Base-by-base conservation (phyloP, 2,329 filamentous ascomycete species). In the Fusarium scirpi region DNA sequence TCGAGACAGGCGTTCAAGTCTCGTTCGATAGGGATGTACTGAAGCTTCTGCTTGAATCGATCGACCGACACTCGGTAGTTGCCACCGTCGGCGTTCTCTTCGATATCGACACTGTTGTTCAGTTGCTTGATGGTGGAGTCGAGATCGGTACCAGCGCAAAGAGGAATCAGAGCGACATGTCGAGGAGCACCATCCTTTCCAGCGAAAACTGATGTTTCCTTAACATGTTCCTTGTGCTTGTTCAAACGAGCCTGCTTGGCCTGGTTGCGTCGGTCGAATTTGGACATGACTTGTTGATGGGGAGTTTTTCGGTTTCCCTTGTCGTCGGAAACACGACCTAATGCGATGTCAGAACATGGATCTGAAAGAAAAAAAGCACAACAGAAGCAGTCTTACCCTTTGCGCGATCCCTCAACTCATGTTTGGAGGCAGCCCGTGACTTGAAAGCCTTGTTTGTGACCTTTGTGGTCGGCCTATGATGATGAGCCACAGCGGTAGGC, bases 261-360 rank as follows among this genome's bases (percentile, higher is more conserved):
- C 84, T 97, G 94, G 81, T 99, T 98, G 75, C 94, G 91, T 65
- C 96, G 92, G 81, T 97, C 94, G 80, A 99, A 88, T 82, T 98
- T 99, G 63, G 94, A 97, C 93, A 98, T 95, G 82, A 98, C 89
- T 83, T 97, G 94, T 80, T 99, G 96, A 80, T 97, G 94, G 58
- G 93, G 93, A 18, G 95, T 97, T 81, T 93, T 97, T 77, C 95
- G 90, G 75, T 86, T 85, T 66, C 91, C 91, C 75, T 87, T 89
- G 78, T 97, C 92, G 76, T 89, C 84, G 58, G 86, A 91, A 52
- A 95, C 87, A 81, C 96, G 96, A 78, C 94, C 93, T 96, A 29
- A 24, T 5, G 16, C 4, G 13, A 6, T 27, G 51, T 70, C 15
- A 70, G 51, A 53, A 29, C 6, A 20, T 10, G 3, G 5, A 58